Evolutionary conservation across 148 eudicot genomes (phyloP), one percentile per base, ranked within the genome.

Genomic region (Tetragonia tetragonoides): DNA sequence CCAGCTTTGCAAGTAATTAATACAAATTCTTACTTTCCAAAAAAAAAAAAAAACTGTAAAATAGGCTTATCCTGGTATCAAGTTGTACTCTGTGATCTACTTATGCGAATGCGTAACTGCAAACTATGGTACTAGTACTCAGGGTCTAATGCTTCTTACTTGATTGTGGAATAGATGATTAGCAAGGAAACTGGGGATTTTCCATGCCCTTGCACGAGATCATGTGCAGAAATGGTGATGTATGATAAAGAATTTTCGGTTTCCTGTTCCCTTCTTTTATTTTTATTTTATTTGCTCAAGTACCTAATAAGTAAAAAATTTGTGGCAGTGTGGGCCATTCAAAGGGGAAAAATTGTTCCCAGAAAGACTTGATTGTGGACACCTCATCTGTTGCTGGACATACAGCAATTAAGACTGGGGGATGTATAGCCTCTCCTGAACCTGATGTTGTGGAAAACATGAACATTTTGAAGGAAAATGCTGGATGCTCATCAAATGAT

Each of bases 401-500:
- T 61, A 70, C 72, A 37, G 51, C 49, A 40, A 21, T 34, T 14
- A 65, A 41, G 56, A 74, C 78, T 37, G 20, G 76, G 28, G 80
- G 59, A 72, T 66, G 59, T 54, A 60, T 46, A 60, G 47, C 75
- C 49, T 79, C 68, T 62, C 41, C 66, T 53, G 20, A 34, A 60
- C 60, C 20, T 6, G 70, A 66, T 41, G 73, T 38, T 28, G 6
- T 23, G 42, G 57, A 44, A 49, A 53, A 49, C 12, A 24, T 38
- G 16, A 62, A 72, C 68, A 16, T 70, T 72, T 60, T 39, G 2
- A 76, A 85, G 62, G 72, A 81, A 70, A 54, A 54, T 76, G 66
- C 68, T 74, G 75, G 75, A 74, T 76, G 76, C 72, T 75, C 73
- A 28, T 81, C 87, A 56, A 75, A 49, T 75, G 75, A 78, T 68